Conservation (phyloP, 1,284 basidiomycete genomes). For the Cutaneotrichosporon curvatum region DNA sequence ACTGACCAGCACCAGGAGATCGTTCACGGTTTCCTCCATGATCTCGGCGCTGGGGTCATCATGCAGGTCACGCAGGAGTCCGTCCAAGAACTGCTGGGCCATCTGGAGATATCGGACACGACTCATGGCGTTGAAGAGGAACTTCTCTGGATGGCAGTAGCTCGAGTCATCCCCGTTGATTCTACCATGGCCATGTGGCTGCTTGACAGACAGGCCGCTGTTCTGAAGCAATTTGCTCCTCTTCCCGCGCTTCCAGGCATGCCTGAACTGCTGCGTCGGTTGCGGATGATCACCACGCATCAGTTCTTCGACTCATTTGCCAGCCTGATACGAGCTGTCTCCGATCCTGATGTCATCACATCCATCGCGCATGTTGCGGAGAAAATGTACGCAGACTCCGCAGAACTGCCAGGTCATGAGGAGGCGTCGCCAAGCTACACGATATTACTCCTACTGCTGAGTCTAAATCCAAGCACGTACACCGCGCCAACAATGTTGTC, state of each 20-base stretch:
- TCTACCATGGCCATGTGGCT: constrained; percentile 25
- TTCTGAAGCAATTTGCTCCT: constrained; percentile 26
- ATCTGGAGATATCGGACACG: constrained; percentile 7
- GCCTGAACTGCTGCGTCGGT: constrained; percentile 20
- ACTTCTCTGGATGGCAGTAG: constrained; percentile 33
- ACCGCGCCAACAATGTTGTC: too few relatives aligned
- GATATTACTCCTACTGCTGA: constrained; percentile 8
- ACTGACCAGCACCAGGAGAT: constrained; percentile 19
- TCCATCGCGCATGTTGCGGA: constrained; percentile 5
- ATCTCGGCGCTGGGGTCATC: constrained; percentile 25
- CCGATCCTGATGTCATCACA: constrained; percentile 7
- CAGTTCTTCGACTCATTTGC: constrained; percentile 23
- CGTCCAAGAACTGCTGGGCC: constrained; percentile 15
- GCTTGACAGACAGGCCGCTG: constrained; percentile 12
- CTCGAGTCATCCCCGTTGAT: constrained; percentile 15
- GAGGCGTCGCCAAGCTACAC: constrained; percentile 11
- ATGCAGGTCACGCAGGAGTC: constrained; percentile 22
- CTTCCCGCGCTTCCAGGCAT: constrained; percentile 30
- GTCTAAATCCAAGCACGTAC: too few relatives aligned
- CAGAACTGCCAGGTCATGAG: constrained; percentile 6
- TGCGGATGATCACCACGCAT: constrained; percentile 22
- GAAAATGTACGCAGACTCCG: constrained; percentile 2
- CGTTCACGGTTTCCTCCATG: constrained; percentile 20
- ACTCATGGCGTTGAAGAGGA: constrained; percentile 29
- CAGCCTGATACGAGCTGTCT: constrained; percentile 8